Evolutionary conservation across 495 filamentous ascomycete genomes (phyloP).

Genomic region (Delitschia confertaspora): DNA sequence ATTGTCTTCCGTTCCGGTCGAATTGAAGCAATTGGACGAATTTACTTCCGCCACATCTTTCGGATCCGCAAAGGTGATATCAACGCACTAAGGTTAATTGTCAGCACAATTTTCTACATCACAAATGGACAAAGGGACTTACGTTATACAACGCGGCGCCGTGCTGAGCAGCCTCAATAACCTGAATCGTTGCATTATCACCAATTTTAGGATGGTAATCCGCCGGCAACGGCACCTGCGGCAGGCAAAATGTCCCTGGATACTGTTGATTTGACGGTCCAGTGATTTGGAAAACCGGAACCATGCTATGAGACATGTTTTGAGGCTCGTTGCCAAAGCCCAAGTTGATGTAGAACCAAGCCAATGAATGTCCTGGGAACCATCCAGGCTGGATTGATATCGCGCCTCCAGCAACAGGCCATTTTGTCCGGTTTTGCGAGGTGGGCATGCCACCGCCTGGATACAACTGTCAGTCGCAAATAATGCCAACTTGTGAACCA

Average conservation of each 20-base stretch:
- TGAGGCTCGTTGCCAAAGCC: constrained; percentile 70
- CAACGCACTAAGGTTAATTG: constrained; percentile 63
- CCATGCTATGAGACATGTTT: constrained; percentile 86
- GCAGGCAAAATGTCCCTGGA: constrained; percentile 78
- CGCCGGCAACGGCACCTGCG: constrained; percentile 77
- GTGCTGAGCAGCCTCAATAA: constrained; percentile 82
- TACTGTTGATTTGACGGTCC: constrained; percentile 77
- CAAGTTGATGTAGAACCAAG: constrained; percentile 88
- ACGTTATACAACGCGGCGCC: constrained; percentile 89
- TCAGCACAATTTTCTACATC: constrained; percentile 9
- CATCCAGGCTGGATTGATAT: constrained; percentile 85
- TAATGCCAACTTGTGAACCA: neutral
- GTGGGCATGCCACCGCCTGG: constrained; percentile 77
- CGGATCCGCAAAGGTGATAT: constrained; percentile 72
- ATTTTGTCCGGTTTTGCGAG: constrained; percentile 78
- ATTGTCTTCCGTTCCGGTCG: constrained; percentile 31
- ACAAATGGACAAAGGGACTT: constrained; percentile 35
- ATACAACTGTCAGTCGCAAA: constrained; percentile 7
- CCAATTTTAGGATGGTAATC: constrained; percentile 64
- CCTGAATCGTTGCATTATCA: constrained; percentile 88
- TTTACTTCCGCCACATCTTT: constrained; percentile 66
- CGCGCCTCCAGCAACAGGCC: constrained; percentile 81
- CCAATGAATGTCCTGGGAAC: constrained; percentile 83
- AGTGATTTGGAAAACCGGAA: constrained; percentile 73
- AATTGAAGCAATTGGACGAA: constrained; percentile 76